A percentile compares a stretch with the other conserved stretches of the same genome.
Conservation (phyloP, 2,329 filamentous ascomycete species). For the Trichophyton equinum region DNA sequence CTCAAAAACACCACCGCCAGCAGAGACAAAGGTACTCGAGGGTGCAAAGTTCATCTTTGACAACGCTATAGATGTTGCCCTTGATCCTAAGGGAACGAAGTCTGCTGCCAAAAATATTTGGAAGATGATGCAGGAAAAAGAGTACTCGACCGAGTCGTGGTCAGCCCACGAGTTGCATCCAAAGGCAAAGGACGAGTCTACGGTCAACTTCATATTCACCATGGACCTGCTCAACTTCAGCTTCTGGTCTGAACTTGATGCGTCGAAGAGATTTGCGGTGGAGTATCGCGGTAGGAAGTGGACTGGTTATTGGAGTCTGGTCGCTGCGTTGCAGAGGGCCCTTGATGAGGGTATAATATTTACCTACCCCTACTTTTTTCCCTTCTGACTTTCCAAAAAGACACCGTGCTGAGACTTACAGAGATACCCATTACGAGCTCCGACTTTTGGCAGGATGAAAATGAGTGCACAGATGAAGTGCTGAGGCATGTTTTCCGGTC, state of each 20-base stretch:
- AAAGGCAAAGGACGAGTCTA: conserved; percentile 62
- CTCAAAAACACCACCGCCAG: conserved; percentile 35
- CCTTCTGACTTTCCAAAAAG: neutral
- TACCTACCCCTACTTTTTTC: neutral
- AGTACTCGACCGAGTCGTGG: conserved; percentile 78
- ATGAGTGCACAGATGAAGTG: conserved; percentile 61
- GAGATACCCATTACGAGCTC: conserved; percentile 80
- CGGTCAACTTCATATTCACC: conserved; percentile 85
- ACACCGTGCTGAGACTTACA: conserved; percentile 25
- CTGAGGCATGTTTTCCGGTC: conserved; percentile 73
- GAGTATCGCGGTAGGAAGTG: conserved; percentile 68
- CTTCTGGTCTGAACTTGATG: conserved; percentile 69
- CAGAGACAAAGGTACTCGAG: conserved; percentile 71
- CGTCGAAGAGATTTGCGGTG: conserved; percentile 61
- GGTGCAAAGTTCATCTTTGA: conserved; percentile 78
- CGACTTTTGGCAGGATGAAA: conserved; percentile 69
- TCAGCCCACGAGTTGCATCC: conserved; percentile 82
- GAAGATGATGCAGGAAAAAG: conserved; percentile 66
- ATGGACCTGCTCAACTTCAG: conserved; percentile 97
- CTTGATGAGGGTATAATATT: conserved; percentile 61
- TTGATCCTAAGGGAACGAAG: conserved; percentile 74
- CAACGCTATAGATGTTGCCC: conserved; percentile 82
- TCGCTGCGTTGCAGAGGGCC: conserved; percentile 74
- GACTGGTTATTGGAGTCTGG: conserved; percentile 93
- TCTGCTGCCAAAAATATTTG: conserved; percentile 69